Evolutionary conservation across 2,329 filamentous ascomycete species (phyloP).

Genomic region (Lithohypha guttulata): DNA sequence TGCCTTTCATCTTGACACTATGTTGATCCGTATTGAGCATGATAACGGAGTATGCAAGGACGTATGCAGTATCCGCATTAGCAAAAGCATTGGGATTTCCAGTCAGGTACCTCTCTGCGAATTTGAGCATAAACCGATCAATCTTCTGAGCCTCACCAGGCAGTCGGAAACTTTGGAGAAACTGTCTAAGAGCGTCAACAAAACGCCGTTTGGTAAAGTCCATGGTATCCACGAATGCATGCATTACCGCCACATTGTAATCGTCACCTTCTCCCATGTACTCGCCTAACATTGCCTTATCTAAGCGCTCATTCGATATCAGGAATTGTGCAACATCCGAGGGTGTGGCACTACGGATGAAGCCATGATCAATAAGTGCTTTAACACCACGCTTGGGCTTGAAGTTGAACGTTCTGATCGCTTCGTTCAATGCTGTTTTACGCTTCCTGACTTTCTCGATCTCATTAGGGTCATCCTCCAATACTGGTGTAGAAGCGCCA

Average conservation of each 20-base stretch:
- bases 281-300: constrained; percentile 88
- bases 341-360: constrained; percentile 69
- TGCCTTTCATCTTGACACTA: constrained; percentile 68
- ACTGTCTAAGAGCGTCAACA: constrained; percentile 80
- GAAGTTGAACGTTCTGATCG: constrained; percentile 88
- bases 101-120: constrained; percentile 87
- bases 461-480: constrained; percentile 84
- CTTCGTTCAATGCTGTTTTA: constrained; percentile 85
- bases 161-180: constrained; percentile 86
- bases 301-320: constrained; percentile 66
- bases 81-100: constrained; percentile 96
- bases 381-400: constrained; percentile 94
- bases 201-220: constrained; percentile 86
- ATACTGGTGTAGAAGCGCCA: constrained; percentile 54
- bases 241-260: constrained; percentile 94
- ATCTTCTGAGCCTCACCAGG: constrained; percentile 98
- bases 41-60: constrained; percentile 92
- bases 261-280: constrained; percentile 88
- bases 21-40: constrained; percentile 94
- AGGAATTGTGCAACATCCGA: constrained; percentile 79
- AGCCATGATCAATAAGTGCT: constrained; percentile 68
- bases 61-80: constrained; percentile 95
- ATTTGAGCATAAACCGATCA: constrained; percentile 98
- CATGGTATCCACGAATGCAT: constrained; percentile 93
- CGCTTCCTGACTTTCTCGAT: constrained; percentile 90